phyloP scores from a whole-genome alignment of 2,329 filamentous ascomycete genomes.

The Neofusicoccum sp. region DNA sequence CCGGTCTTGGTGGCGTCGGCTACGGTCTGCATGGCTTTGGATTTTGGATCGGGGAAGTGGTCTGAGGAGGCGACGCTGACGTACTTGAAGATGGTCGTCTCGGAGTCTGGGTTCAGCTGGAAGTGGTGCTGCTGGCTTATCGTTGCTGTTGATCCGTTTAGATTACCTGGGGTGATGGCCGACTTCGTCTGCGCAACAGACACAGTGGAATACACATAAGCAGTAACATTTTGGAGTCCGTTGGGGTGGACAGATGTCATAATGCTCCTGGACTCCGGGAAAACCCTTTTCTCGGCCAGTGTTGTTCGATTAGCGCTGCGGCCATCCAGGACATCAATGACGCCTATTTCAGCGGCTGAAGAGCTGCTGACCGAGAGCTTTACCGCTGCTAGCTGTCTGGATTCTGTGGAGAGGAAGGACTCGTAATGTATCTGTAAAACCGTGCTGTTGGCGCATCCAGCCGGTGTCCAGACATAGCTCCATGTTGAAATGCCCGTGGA shows the following conservation, averaged over 20 bases:
- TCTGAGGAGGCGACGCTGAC: conserved; percentile 70
- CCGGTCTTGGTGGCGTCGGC: conserved; percentile 54
- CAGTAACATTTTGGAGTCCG: conserved; percentile 65
- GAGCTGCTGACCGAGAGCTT: conserved; percentile 61
- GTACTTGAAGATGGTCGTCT: conserved; percentile 64
- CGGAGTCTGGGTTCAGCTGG: conserved; percentile 54
- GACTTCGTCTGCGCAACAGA: conserved; percentile 34
- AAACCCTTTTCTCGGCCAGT: conserved; percentile 56
- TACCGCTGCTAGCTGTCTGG: conserved; percentile 55
- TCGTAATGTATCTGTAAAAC: conserved; percentile 67
- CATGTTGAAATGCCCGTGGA: conserved; percentile 65
- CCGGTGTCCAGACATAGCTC: conserved; percentile 68
- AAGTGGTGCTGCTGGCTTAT: not conserved
- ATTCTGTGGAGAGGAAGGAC: conserved; percentile 66
- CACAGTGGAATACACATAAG: conserved; percentile 59
- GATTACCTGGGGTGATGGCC: not conserved
- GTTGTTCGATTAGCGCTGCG: conserved; percentile 67
- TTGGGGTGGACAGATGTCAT: conserved; percentile 67
- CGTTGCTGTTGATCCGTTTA: not conserved
- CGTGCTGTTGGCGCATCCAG: conserved; percentile 49
- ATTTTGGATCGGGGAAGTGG: conserved; percentile 62
- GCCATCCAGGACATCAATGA: conserved; percentile 70
- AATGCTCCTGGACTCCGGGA: conserved; percentile 43
- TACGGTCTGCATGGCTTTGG: conserved; percentile 59
- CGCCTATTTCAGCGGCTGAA: conserved; percentile 55